phyloP scores from a whole-genome alignment of 1,139 yeast species.

The Pichia norvegensis region DNA sequence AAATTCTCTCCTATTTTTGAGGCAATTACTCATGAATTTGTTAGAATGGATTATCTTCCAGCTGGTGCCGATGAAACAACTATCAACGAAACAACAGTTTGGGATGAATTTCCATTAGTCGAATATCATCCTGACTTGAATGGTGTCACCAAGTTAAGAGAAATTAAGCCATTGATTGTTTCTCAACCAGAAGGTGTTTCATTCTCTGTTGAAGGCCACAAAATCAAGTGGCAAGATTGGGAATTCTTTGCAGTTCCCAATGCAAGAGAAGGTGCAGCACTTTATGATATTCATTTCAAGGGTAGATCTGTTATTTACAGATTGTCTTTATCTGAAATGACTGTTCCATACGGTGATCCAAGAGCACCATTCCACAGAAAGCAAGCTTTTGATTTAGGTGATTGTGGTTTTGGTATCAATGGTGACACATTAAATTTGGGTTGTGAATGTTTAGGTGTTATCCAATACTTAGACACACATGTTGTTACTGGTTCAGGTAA shows the following conservation, averaged over 20 bases:
- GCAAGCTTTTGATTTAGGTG: conserved; percentile 90
- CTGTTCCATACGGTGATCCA: conserved; percentile 89
- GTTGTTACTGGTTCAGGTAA: conserved; percentile 58
- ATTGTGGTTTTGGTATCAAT: conserved; percentile 77
- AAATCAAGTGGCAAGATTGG: conserved; percentile 86
- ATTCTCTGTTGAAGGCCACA: conserved; percentile 52
- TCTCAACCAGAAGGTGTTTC: conserved; percentile 86
- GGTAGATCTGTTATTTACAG: conserved; percentile 79
- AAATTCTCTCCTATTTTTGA: conserved; percentile 80
- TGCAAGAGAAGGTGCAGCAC: conserved; percentile 77
- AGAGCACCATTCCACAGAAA: conserved; percentile 86
- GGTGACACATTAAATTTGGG: conserved; percentile 74
- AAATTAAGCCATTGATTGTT: conserved; percentile 68
- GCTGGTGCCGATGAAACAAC: conserved; percentile 53
- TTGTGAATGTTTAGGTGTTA: conserved; percentile 85
- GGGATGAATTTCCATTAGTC: conserved; percentile 54
- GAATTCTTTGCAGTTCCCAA: conserved; percentile 69
- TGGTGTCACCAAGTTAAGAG: conserved; percentile 46
- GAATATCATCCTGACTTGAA: conserved; percentile 72
- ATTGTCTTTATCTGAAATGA: conserved; percentile 77
- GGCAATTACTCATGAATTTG: conserved; percentile 52
- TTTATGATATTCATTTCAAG: conserved; percentile 70
- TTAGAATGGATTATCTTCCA: conserved; percentile 76
- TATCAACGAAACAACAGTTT: conserved; percentile 46
- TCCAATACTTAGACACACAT: conserved; percentile 67